Base-by-base conservation (phyloP, 2,329 filamentous ascomycete genomes). In the Cladosporium sp. region DNA sequence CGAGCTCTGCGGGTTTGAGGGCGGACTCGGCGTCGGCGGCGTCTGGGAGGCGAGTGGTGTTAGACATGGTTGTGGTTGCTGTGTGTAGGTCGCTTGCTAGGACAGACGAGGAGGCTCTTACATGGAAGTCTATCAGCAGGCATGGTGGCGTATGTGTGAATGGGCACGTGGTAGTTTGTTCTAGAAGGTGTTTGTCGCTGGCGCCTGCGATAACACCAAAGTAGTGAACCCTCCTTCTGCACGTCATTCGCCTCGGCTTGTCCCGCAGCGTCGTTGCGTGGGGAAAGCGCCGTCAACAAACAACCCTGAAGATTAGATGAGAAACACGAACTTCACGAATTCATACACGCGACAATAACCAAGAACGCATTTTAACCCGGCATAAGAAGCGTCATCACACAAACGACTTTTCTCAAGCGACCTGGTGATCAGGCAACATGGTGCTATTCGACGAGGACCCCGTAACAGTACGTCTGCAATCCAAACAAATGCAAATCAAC, bases 381-480 rank as follows among this genome's bases (percentile, higher is more conserved):
- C n/a, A n/a, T n/a, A n/a, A n/a, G n/a, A n/a, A n/a, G n/a, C n/a
- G n/a, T n/a, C n/a, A n/a, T 10, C 22, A 57, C 22, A 49, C 20
- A 44, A 4, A 36, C 20, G 3, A 48, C 28, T 1, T 32, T 9
- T 32, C 8, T 32, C n/a, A n/a, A n/a, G 39, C 39, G 39, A 48
- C 10, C 19, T 20, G 1, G 9, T 5, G 25, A n/a, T 13, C 35
- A 15, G 12, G 6, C 52, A 57, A 19, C 2, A 91, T 76, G 63
- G 97, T 97, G 89, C 82, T 97, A 72, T 90, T 97, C 76, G 90
- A 96, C 76, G 92, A 97, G 78, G 90, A 94, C 73, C 93, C 92
- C 64, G 89, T 89, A 44, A 88, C 87, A 44, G 91, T 95, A 84
- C 60, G 39, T 19, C 10, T n/a, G 25, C 40, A 28, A 17, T 3